Evolutionary conservation across 1,284 basidiomycete genomes (phyloP).

Genomic region (Dichomitus squalens): DNA sequence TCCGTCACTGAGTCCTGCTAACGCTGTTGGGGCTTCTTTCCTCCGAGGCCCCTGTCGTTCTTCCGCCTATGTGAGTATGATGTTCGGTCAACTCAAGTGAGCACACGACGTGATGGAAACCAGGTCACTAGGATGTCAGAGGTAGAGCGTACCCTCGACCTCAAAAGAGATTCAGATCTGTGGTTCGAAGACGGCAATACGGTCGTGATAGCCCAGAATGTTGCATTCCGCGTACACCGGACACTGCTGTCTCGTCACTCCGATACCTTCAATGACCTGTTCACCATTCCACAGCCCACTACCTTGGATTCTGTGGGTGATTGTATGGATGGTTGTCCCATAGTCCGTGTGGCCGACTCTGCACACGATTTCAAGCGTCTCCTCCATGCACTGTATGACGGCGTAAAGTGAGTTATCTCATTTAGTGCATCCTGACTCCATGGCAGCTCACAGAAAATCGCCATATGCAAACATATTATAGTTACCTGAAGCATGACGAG

Average conservation of each 20-base stretch:
- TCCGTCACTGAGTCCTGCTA: too few species aligned
- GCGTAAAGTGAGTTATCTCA: background rate
- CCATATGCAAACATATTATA: background rate
- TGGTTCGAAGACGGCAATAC: slow-evolving; percentile 14
- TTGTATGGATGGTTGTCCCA: slow-evolving; percentile 3
- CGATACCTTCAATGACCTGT: slow-evolving; percentile 4
- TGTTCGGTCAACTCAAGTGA: too few species aligned
- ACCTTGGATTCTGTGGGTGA: background rate
- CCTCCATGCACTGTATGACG: slow-evolving; percentile 7
- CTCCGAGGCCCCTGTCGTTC: too few species aligned
- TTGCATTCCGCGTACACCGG: slow-evolving; percentile 5
- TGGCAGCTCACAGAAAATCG: too few species aligned
- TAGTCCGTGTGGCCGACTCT: slow-evolving; percentile 8
- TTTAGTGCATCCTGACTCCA: background rate
- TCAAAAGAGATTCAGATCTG: background rate
- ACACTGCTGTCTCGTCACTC: slow-evolving; percentile 7
- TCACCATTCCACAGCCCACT: slow-evolving; percentile 6
- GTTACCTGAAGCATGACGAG: background rate
- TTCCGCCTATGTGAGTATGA: too few species aligned
- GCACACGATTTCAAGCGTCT: slow-evolving; percentile 9
- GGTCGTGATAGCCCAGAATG: slow-evolving; percentile 1
- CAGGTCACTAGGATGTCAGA: background rate
- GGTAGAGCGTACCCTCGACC: background rate
- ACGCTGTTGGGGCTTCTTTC: too few species aligned
- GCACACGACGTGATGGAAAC: background rate